Percentiles rank a stretch among this genome's conserved stretches.
Evolutionary conservation across 2,329 filamentous ascomycete genomes (phyloP).

Genomic region (Diaporthe aspalathi): DNA sequence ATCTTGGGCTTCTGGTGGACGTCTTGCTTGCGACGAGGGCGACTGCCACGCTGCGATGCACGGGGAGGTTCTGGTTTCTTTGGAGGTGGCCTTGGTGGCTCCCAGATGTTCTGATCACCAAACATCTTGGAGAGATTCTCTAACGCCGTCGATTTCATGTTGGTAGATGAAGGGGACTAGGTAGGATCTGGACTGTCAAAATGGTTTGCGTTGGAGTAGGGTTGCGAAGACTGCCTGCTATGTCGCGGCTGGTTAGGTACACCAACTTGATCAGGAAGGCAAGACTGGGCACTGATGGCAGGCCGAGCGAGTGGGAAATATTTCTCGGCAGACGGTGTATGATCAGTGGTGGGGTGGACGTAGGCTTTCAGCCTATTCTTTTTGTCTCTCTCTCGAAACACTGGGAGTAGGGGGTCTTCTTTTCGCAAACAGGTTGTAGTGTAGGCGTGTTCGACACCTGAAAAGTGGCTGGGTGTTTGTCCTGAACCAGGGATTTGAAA

Average conservation of each 20-base stretch:
- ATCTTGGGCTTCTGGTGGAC: background rate
- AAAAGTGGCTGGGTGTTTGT: background rate
- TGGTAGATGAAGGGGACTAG: background rate
- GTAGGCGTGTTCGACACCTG: background rate
- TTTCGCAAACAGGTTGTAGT: background rate
- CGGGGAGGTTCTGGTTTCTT: background rate
- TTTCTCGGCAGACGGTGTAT: background rate
- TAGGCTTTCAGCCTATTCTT: background rate
- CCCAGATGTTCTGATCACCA: constrained; percentile 32
- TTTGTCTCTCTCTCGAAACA: too few species aligned
- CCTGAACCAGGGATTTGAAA: background rate
- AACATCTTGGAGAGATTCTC: constrained; percentile 29
- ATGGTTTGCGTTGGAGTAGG: background rate
- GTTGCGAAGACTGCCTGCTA: background rate
- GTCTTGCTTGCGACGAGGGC: background rate
- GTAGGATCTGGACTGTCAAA: background rate
- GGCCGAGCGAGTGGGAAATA: background rate
- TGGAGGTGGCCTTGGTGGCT: constrained; percentile 10
- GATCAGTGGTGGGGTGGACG: background rate
- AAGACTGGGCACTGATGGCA: background rate
- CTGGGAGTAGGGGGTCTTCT: background rate
- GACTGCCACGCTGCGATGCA: background rate
- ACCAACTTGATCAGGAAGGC: background rate
- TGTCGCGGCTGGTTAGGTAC: background rate
- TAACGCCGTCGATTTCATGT: constrained; percentile 3